Evolutionary conservation across 1,139 yeast genomes (phyloP), one percentile per base, ranked within the genome.

Genomic region (Waltiozyma solani): DNA sequence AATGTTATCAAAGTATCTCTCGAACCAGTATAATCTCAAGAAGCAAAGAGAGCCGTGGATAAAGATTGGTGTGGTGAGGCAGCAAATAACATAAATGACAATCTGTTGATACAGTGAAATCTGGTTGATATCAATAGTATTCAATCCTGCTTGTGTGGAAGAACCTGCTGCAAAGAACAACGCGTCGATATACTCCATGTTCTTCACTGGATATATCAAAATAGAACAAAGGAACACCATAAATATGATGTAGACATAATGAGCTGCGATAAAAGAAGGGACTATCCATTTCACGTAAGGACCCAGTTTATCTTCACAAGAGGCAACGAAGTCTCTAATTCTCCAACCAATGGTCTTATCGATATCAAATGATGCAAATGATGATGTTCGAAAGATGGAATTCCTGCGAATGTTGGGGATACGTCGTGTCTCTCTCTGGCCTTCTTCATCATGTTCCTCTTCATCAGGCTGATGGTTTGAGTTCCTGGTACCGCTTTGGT

Each of bases 91-190:
- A 52, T 79, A 84, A 4, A 84, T 57, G 15, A 71, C 61, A 18
- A 87, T 71, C 56, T 89, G 96, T 58, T 91, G 97, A 61, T 80
- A 89, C 36, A 84, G 58, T 1, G 67, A 60, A 43, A 85, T 50
- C 0, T 63, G 58, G 53, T 84, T 84, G 31, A 80, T 50, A 53
- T 86, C 75, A 18, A 83, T 66, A 0, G 96, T 79, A 53, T 86
- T 86, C 42, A 93, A 64, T 0, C 99, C 99, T 1, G 96, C 95
- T 55, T 89, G 96, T 1, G 98, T 86, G 4, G 81, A 64, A 0
- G 91, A 76, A 5, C 95, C 91, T 7, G 79, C 63, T 0, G 87
- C 71, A 41, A 85, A 64, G 58, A 87, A 86, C 32, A 93, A 62
- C 2, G 83, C 76, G 62, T 93, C 97, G 34, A 85, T 78, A 55